phyloP scores from a whole-genome alignment of 2,329 filamentous ascomycete species.

The Epichloe sp. region DNA sequence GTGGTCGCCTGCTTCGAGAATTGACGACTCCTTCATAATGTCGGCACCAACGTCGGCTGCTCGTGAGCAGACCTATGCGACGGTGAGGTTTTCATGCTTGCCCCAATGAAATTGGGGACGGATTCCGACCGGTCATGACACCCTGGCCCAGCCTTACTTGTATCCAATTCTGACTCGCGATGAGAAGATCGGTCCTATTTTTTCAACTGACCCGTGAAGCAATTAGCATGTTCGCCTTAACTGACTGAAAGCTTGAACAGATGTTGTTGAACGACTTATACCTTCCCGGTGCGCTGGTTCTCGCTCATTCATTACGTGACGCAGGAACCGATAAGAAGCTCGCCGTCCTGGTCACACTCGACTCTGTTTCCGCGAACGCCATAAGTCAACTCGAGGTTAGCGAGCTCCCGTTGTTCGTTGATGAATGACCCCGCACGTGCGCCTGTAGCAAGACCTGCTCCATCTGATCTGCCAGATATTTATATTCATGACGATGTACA shows the following conservation, averaged over 20 bases:
- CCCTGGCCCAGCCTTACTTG: neutral
- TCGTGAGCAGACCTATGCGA: conserved; percentile 42
- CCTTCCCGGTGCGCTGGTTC: conserved; percentile 82
- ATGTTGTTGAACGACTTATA: conserved; percentile 87
- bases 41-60: neutral
- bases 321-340: conserved; percentile 76
- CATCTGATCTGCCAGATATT: too few species aligned
- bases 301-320: conserved; percentile 91
- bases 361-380: conserved; percentile 62
- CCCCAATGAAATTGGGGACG: neutral
- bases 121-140: neutral
- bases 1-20: neutral
- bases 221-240: neutral
- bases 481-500: neutral
- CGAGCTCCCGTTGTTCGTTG: neutral
- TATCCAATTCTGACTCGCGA: neutral
- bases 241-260: conserved; percentile 32
- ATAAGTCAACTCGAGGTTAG: conserved; percentile 66
- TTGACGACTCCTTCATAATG: conserved; percentile 1
- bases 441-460: too few species aligned
- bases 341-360: conserved; percentile 69
- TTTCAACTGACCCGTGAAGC: neutral
- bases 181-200: neutral
- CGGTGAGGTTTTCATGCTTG: conserved; percentile 27
- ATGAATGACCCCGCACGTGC: neutral